Conservation (phyloP, 2,329 filamentous ascomycete genomes). For the Didymella glomerata region DNA sequence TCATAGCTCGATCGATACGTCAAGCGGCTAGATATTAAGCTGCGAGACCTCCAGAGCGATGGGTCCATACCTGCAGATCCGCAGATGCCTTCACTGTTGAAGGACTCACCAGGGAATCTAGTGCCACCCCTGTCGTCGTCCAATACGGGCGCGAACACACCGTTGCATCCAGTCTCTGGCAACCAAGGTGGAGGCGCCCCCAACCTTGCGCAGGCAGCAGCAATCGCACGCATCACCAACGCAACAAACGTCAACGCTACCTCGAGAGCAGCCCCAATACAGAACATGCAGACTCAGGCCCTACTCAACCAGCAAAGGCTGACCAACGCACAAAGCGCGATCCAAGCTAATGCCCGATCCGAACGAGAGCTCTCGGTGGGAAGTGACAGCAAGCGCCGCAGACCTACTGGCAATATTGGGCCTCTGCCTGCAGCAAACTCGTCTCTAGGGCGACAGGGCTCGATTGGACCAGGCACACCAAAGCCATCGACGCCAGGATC, state of each 20-base stretch:
- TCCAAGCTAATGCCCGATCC: constrained; percentile 46
- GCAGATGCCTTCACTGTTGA: constrained; percentile 66
- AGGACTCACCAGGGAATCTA: constrained; percentile 57
- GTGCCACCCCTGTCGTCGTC: constrained; percentile 58
- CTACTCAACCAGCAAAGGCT: constrained; percentile 50
- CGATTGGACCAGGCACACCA: constrained; percentile 69
- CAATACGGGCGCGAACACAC: constrained; percentile 57
- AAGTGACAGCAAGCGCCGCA: constrained; percentile 66
- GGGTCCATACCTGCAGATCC: constrained; percentile 68
- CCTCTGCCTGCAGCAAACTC: constrained; percentile 63
- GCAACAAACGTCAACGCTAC: constrained; percentile 48
- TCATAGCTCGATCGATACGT: constrained; percentile 66
- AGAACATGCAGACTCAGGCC: constrained; percentile 50
- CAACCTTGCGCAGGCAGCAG: constrained; percentile 60
- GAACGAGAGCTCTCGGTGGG: constrained; percentile 65
- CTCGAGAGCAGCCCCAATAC: constrained; percentile 42
- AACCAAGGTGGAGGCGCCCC: constrained; percentile 63
- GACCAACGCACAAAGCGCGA: constrained; percentile 44
- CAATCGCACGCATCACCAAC: constrained; percentile 53
- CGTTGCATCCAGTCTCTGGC: constrained; percentile 64
- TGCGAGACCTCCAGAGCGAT: constrained; percentile 66
- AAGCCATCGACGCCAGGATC: constrained; percentile 63
- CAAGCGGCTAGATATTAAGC: constrained; percentile 68
- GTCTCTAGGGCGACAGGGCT: constrained; percentile 66
- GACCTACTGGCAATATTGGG: constrained; percentile 62